A percentile compares a stretch with the other conserved stretches of the same genome.
Conservation (phyloP, 257 asterid species). For the Gentiana dahurica region DNA sequence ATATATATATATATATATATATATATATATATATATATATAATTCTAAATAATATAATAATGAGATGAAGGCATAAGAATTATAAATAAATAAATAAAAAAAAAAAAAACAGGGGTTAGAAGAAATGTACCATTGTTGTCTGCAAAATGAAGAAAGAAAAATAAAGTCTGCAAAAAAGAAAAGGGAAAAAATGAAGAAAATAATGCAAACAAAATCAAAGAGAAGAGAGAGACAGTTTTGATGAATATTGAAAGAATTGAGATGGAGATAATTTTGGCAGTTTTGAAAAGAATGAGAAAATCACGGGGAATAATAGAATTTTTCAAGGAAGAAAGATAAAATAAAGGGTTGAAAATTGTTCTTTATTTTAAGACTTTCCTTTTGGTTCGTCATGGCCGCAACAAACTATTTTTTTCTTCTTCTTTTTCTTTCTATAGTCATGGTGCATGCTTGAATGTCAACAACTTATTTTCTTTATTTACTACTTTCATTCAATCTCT, state of each 20-base stretch:
- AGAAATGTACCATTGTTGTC: conserved; percentile 6
- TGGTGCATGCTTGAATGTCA: conserved; percentile 11
- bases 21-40: no score
- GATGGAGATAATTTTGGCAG: not conserved
- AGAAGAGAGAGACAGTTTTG: conserved; percentile 3
- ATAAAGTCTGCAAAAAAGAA: not conserved
- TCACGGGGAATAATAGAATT: conserved; percentile 14
- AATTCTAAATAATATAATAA: no score
- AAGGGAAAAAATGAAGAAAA: not conserved
- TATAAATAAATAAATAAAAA: no score
- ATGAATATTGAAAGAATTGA: conserved; percentile 6
- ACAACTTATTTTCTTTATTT: no score
- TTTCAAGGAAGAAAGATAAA: conserved; percentile 2
- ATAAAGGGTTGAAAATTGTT: conserved; percentile 11
- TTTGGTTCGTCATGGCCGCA: conserved; percentile 19
- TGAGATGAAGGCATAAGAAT: no score
- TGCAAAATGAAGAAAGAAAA: not conserved
- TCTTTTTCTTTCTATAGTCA: conserved; percentile 1
- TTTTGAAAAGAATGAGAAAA: conserved; percentile 12
- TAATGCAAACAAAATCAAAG: not conserved
- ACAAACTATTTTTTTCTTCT: conserved; percentile 16
- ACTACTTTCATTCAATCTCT: no score
- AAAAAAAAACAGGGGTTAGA: not conserved
- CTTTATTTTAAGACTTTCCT: no score
- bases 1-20: no score